Conservation (phyloP, 2,329 filamentous ascomycete genomes). For the Sporothrix curviconia region DNA sequence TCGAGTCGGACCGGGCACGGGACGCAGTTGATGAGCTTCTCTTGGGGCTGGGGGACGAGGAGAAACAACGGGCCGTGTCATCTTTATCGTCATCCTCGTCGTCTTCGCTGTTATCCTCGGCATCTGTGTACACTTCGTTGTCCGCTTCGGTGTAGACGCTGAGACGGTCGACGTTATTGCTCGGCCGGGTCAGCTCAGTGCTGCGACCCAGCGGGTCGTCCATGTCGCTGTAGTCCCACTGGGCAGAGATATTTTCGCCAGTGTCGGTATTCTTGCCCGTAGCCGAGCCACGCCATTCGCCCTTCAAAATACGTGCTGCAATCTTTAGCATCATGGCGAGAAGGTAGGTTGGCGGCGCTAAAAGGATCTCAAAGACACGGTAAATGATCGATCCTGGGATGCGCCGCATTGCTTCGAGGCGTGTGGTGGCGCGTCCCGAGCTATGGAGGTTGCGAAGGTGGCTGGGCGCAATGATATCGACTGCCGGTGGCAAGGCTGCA, state of each 20-base stretch:
- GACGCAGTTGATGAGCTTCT: conserved; percentile 4
- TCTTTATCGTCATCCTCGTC: conserved; percentile 9
- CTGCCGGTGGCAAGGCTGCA: conserved; percentile 61
- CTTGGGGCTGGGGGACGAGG: not conserved
- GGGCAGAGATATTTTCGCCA: conserved; percentile 49
- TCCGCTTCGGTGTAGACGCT: conserved; percentile 16
- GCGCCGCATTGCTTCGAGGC: conserved; percentile 40
- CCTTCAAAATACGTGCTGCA: conserved; percentile 64
- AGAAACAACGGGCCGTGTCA: conserved; percentile 5
- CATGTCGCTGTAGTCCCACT: conserved; percentile 57
- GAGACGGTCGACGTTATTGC: not conserved
- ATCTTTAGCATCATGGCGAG: conserved; percentile 75
- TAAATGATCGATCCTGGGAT: conserved; percentile 62
- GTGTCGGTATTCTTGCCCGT: conserved; percentile 44
- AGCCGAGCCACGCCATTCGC: conserved; percentile 56
- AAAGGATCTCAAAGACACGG: conserved; percentile 68
- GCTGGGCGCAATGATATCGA: conserved; percentile 52
- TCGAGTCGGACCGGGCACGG: not conserved
- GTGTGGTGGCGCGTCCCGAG: conserved; percentile 28
- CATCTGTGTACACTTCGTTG: conserved; percentile 14
- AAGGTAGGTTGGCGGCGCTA: conserved; percentile 74
- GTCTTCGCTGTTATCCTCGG: conserved; percentile 10
- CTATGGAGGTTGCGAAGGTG: conserved; percentile 14
- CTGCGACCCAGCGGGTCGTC: conserved; percentile 19
- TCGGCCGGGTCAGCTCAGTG: conserved; percentile 4